These are phyloP conservation scores for Fusarium coicis DNA, from an alignment of 2,329 filamentous ascomycete genomes.

Conservation along the genomic window DNA sequence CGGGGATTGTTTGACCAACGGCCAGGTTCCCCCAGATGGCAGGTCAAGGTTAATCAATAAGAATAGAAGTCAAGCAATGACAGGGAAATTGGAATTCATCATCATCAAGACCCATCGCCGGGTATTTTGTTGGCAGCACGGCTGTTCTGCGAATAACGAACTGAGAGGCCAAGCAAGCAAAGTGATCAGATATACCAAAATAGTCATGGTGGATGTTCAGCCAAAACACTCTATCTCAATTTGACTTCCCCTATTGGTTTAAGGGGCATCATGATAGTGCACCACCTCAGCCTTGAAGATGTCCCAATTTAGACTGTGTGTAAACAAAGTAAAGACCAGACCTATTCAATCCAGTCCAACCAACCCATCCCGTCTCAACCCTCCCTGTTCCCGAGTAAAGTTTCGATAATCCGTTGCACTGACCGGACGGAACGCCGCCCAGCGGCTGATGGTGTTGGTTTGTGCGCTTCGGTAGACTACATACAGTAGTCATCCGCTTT, in stretches of 20 bases:
- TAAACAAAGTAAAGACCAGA: neutral
- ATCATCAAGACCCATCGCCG: neutral
- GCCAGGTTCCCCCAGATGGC: conserved; percentile 40
- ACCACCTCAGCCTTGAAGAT: conserved; percentile 37
- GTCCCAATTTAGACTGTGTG: conserved; percentile 25
- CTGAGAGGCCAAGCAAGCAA: neutral
- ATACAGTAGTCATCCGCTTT: conserved; percentile 16
- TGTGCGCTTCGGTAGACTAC: conserved; percentile 10
- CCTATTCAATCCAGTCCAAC: conserved; percentile 19
- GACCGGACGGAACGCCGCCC: conserved; percentile 28
- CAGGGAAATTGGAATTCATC: conserved; percentile 5
- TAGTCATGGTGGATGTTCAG: conserved; percentile 12
- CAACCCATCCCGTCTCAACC: conserved; percentile 21
- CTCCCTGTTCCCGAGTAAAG: conserved; percentile 8
- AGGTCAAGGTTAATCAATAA: conserved; percentile 36
- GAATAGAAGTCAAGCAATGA: conserved; percentile 28
- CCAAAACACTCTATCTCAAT: conserved; percentile 9
- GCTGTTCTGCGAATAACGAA: neutral
- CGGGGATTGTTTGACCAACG: conserved; percentile 35
- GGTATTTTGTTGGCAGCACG: neutral
- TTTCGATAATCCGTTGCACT: conserved; percentile 32
- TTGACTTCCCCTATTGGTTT: conserved; percentile 11
- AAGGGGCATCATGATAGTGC: conserved; percentile 30
- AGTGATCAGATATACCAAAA: conserved; percentile 17
- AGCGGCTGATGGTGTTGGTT: conserved; percentile 9